phyloP scores from a whole-genome alignment of 75 land plant genomes.

The Gnetum montanum region DNA sequence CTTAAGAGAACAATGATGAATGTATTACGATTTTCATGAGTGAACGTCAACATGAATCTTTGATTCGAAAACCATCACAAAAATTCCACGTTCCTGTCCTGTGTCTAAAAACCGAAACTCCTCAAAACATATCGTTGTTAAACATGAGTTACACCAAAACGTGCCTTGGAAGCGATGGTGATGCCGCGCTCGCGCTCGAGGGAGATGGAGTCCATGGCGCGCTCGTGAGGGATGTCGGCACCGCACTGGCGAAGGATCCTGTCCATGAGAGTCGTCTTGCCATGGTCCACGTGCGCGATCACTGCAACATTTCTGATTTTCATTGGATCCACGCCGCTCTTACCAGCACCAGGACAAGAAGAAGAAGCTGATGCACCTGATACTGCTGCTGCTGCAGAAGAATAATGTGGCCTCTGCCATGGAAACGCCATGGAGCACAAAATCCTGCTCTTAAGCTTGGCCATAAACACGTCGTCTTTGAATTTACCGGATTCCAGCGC shows the following conservation, averaged over 20 bases:
- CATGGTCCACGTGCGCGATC: constrained; percentile 98
- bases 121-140: too few species aligned
- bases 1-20: too few species aligned
- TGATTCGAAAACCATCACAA: too few species aligned
- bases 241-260: constrained; percentile 91
- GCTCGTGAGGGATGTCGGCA: constrained; percentile 83
- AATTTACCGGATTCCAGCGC: too few species aligned
- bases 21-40: too few species aligned
- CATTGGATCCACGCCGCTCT: constrained; percentile 35
- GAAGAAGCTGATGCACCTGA: constrained; percentile 13
- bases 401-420: constrained; percentile 12
- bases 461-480: too few species aligned
- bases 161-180: constrained; percentile 97
- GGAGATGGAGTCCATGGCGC: constrained; percentile 90
- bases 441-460: too few species aligned
- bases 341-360: not conserved
- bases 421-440: not conserved
- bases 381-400: constrained; percentile 10
- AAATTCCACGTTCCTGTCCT: too few species aligned
- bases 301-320: constrained; percentile 90
- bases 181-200: constrained; percentile 99
- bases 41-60: too few species aligned
- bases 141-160: too few species aligned
- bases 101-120: too few species aligned
- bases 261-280: constrained; percentile 98